These are phyloP conservation scores for Fusarium chlamydosporum DNA, from an alignment of 2,329 filamentous ascomycete species.

Conservation along the genomic window DNA sequence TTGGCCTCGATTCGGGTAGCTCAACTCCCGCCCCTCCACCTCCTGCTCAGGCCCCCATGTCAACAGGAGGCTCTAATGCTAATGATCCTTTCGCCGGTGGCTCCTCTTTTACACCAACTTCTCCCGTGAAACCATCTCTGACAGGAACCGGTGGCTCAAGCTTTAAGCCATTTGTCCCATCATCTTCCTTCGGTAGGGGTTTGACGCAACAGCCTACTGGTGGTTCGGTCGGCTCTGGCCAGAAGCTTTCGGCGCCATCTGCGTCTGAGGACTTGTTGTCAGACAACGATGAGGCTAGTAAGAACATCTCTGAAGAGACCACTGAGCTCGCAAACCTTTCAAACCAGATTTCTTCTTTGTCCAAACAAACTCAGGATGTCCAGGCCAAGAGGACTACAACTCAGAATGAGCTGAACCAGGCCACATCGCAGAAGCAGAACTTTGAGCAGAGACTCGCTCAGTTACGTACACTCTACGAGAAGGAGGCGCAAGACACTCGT, in stretches of 20 bases:
- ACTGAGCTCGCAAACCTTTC: slow-evolving; percentile 95
- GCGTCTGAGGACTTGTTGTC: slow-evolving; percentile 88
- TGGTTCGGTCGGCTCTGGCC: slow-evolving; percentile 59
- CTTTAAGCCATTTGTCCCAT: slow-evolving; percentile 93
- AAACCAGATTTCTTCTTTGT: slow-evolving; percentile 91
- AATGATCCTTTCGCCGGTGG: slow-evolving; percentile 74
- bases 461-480: slow-evolving; percentile 89
- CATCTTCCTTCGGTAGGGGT: slow-evolving; percentile 90
- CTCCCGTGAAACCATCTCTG: slow-evolving; percentile 66
- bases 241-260: slow-evolving; percentile 59
- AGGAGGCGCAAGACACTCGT: slow-evolving; percentile 89
- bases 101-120: slow-evolving; percentile 64
- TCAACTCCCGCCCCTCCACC: slow-evolving; percentile 65
- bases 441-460: slow-evolving; percentile 91
- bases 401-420: slow-evolving; percentile 85
- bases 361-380: slow-evolving; percentile 94
- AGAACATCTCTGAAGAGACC: slow-evolving; percentile 88
- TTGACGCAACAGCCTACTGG: slow-evolving; percentile 84
- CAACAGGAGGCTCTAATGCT: slow-evolving; percentile 79
- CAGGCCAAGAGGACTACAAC: slow-evolving; percentile 83
- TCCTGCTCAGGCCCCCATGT: slow-evolving; percentile 72
- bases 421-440: slow-evolving; percentile 89
- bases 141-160: slow-evolving; percentile 60
- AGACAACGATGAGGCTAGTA: slow-evolving; percentile 90
- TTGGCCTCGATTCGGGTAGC: slow-evolving; percentile 83